Evolutionary conservation across 2,329 filamentous ascomycete species (phyloP).

Genomic region (Alternaria longipes): DNA sequence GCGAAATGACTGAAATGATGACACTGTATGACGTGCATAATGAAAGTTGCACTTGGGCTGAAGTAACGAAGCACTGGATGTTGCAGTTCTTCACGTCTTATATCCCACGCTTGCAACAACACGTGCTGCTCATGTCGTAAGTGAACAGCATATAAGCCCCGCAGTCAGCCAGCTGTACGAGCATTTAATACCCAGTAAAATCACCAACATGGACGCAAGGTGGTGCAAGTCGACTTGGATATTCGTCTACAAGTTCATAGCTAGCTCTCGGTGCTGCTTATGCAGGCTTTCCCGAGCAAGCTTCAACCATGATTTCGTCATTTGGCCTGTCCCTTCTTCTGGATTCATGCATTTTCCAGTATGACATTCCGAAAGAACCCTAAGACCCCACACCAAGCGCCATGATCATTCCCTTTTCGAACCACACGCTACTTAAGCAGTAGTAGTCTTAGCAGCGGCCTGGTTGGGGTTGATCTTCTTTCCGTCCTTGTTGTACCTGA

Average conservation of each 20-base stretch:
- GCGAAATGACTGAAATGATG: constrained; percentile 50
- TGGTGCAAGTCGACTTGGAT: constrained; percentile 47
- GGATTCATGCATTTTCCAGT: constrained; percentile 49
- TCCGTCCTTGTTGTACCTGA: constrained; percentile 99
- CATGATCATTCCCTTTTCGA: constrained; percentile 41
- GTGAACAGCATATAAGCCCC: not conserved
- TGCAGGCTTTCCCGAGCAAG: constrained; percentile 39
- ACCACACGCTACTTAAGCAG: constrained; percentile 39
- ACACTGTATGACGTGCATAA: constrained; percentile 22
- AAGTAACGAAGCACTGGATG: not conserved
- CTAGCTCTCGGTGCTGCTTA: constrained; percentile 44
- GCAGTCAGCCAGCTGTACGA: not conserved
- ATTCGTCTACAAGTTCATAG: constrained; percentile 50
- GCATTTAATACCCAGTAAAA: not conserved
- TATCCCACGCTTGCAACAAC: not conserved
- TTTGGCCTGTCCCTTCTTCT: constrained; percentile 41
- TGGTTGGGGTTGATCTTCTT: constrained; percentile 98
- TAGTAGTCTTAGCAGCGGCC: constrained; percentile 71
- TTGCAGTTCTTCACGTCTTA: not conserved
- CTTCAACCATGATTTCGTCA: constrained; percentile 46
- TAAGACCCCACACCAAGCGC: constrained; percentile 49
- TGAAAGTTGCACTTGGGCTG: not conserved
- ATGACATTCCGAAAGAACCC: constrained; percentile 47
- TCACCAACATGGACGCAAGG: constrained; percentile 6
- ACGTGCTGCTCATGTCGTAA: not conserved